Conservation (phyloP, 2,329 filamentous ascomycete genomes). For the Dactylellina sp. region DNA sequence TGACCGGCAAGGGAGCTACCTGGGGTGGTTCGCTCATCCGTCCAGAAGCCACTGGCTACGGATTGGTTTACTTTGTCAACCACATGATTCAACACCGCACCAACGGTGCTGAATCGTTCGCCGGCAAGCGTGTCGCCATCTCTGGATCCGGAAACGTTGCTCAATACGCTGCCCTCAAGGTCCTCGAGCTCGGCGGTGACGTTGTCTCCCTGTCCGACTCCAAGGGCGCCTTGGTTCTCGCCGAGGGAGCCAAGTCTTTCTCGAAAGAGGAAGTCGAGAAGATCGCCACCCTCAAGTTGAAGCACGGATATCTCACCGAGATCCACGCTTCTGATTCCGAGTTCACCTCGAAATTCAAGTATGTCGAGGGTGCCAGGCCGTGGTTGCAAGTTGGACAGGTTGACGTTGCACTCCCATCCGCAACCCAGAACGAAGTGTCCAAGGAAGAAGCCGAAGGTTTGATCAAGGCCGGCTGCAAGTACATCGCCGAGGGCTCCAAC, state of each 20-base stretch:
- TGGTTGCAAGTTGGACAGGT: slow-evolving; percentile 91
- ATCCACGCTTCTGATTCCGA: slow-evolving; percentile 70
- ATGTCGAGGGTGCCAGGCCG: slow-evolving; percentile 86
- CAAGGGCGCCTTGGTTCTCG: slow-evolving; percentile 80
- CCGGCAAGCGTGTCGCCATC: slow-evolving; percentile 92
- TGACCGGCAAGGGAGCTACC: slow-evolving; percentile 92
- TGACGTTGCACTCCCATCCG: slow-evolving; percentile 90
- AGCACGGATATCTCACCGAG: slow-evolving; percentile 82
- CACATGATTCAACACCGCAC: slow-evolving; percentile 93
- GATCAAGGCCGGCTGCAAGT: slow-evolving; percentile 79
- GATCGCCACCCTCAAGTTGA: slow-evolving; percentile 87
- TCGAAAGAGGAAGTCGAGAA: slow-evolving; percentile 80
- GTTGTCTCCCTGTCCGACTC: slow-evolving; percentile 95
- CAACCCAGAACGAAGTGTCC: slow-evolving; percentile 97
- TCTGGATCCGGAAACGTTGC: slow-evolving; percentile 98
- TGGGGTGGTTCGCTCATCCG: slow-evolving; percentile 96
- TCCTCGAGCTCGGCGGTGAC: slow-evolving; percentile 92
- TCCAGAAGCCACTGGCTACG: slow-evolving; percentile 96
- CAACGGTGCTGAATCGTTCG: slow-evolving; percentile 81
- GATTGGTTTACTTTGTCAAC: slow-evolving; percentile 93
- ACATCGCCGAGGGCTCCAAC: slow-evolving; percentile 96
- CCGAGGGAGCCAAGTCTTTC: slow-evolving; percentile 77
- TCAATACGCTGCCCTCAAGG: slow-evolving; percentile 95
- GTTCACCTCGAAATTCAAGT: slow-evolving; percentile 78
- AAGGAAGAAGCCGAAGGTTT: slow-evolving; percentile 88